Conservation (phyloP, 2,329 filamentous ascomycete genomes). For the Apiospora sp. region DNA sequence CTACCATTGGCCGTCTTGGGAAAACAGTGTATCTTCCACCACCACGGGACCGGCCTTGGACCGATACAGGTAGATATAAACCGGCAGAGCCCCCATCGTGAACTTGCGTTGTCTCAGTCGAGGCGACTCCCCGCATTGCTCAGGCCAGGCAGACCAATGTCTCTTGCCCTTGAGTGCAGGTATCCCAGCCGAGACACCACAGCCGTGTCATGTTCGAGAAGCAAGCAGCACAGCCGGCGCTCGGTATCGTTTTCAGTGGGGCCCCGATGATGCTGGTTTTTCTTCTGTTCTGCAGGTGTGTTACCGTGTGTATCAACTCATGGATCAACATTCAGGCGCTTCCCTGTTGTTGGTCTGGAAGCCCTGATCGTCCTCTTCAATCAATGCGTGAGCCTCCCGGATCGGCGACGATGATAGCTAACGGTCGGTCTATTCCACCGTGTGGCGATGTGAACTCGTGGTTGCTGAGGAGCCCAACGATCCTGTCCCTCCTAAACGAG, state of each 20-base stretch:
- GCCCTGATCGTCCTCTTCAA: neutral
- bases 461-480: neutral
- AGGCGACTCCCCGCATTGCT: slow-evolving; percentile 7
- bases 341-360: slow-evolving; percentile 3
- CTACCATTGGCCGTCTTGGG: neutral
- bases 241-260: neutral
- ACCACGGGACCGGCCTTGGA: neutral
- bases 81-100: slow-evolving; percentile 1
- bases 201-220: slow-evolving; percentile 11
- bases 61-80: neutral
- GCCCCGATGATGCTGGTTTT: neutral
- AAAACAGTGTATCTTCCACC: neutral
- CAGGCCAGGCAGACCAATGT: neutral
- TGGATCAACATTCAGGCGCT: neutral
- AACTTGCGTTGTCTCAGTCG: slow-evolving; percentile 1
- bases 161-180: neutral
- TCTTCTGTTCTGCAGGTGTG: neutral
- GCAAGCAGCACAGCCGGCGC: neutral
- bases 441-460: neutral
- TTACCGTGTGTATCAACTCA: neutral
- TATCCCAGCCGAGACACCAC: slow-evolving; percentile 14
- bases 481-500: neutral
- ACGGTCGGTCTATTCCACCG: neutral
- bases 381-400: neutral
- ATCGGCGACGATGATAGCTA: neutral